A percentile compares a stretch with the other conserved stretches of the same genome.
Conservation (phyloP, 352 stramenopile genomes). For the Hyaloperonospora arabidopsidis region DNA sequence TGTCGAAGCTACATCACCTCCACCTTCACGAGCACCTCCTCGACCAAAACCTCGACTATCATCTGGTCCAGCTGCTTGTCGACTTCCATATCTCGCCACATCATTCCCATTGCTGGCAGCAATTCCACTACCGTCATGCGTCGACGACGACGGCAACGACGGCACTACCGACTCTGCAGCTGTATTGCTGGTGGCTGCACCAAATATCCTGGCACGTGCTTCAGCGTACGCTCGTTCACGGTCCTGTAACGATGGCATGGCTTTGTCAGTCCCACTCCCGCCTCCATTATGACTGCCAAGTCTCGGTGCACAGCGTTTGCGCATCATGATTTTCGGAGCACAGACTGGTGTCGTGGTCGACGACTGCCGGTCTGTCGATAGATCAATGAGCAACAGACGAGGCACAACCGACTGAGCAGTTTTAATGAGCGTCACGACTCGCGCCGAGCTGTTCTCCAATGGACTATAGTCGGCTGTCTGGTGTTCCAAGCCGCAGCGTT, state of each 20-base stretch:
- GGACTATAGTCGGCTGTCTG: conserved; percentile 75
- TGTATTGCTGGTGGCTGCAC: conserved; percentile 37
- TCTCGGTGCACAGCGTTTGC: conserved; percentile 43
- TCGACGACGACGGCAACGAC: conserved; percentile 20
- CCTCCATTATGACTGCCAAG: conserved; percentile 37
- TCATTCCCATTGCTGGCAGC: conserved; percentile 3
- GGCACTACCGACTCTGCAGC: conserved; percentile 22
- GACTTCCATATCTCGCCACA: conserved; percentile 17
- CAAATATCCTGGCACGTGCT: conserved; percentile 91
- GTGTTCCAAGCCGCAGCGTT: conserved; percentile 88
- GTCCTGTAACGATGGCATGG: conserved; percentile 81
- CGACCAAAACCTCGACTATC: conserved; percentile 41
- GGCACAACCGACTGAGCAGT: conserved; percentile 71
- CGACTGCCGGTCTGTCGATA: conserved; percentile 68
- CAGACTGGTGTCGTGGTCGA: conserved; percentile 57
- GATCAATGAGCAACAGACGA: conserved; percentile 79
- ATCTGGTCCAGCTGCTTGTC: conserved; percentile 50
- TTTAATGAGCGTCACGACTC: conserved; percentile 87
- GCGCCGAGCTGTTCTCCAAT: conserved; percentile 60
- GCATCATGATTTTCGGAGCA: conserved; percentile 90
- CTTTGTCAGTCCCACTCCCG: conserved; percentile 42
- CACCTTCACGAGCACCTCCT: conserved; percentile 2
- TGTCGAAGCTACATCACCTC: background rate
- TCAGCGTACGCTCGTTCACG: conserved; percentile 92
- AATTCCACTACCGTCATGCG: conserved; percentile 10